Evolutionary conservation across 257 asterid species (phyloP).

Genomic region (Lavandula angustifolia): DNA sequence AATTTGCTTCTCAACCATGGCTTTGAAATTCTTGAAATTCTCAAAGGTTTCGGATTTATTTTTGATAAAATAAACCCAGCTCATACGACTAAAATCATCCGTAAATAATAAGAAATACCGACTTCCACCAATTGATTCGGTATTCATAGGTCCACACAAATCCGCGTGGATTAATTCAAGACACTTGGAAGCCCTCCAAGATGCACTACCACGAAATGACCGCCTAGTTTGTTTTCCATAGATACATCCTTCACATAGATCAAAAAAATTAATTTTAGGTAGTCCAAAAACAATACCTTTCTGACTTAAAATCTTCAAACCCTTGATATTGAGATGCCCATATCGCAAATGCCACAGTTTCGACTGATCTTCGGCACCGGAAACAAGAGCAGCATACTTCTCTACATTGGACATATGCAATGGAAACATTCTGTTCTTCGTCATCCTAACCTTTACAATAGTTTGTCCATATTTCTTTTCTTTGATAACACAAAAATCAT

Average conservation of each 20-base stretch:
- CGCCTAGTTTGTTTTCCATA: conserved; percentile 22
- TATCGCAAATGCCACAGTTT: no score
- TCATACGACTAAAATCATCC: conserved; percentile 28
- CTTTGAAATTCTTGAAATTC: conserved; percentile 23
- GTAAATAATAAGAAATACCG: conserved; percentile 4
- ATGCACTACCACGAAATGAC: conserved; percentile 1
- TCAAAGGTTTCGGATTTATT: conserved; percentile 25
- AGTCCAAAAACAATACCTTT: conserved; percentile 31
- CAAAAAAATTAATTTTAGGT: background rate
- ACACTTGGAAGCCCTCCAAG: conserved; percentile 26
- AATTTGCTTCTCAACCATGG: conserved; percentile 24
- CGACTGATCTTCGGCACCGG: no score
- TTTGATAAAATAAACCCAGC: conserved; percentile 15
- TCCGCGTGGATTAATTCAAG: conserved; percentile 17
- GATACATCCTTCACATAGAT: conserved; percentile 24
- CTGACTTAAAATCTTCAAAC: background rate
- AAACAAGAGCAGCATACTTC: no score
- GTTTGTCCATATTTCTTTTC: background rate
- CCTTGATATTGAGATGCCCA: no score
- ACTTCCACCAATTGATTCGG: conserved; percentile 11
- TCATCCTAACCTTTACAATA: background rate
- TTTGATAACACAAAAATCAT: background rate
- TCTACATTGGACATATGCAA: no score
- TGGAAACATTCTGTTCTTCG: conserved; percentile 21
- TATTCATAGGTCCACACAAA: conserved; percentile 7